phyloP scores from a whole-genome alignment of 371 early-diverging fungal genomes.

The Conidiobolus incongruus region DNA sequence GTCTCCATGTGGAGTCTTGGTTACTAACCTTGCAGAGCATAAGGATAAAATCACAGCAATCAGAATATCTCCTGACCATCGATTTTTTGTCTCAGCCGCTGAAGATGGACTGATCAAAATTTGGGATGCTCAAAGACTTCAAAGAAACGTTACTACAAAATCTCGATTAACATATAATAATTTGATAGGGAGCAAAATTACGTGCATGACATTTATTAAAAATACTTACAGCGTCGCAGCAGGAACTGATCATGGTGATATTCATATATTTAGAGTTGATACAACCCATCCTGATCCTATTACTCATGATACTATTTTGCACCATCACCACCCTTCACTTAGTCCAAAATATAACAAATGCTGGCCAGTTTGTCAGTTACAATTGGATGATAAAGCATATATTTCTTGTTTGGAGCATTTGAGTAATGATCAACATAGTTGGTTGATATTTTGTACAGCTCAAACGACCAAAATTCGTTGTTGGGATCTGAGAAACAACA shows the following conservation, averaged over 20 bases:
- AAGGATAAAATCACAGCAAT: constrained; percentile 51
- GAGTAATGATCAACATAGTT: constrained; percentile 25
- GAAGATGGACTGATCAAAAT: constrained; percentile 72
- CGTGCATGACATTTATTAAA: constrained; percentile 53
- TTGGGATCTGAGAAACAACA: constrained; percentile 50
- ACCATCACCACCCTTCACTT: constrained; percentile 11
- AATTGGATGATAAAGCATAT: constrained; percentile 31
- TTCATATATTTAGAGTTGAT: constrained; percentile 49
- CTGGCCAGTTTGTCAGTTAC: constrained; percentile 22
- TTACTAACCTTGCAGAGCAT: constrained; percentile 71
- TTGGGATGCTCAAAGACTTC: constrained; percentile 66
- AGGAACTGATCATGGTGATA: constrained; percentile 62
- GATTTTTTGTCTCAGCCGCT: constrained; percentile 62
- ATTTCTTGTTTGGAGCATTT: constrained; percentile 44
- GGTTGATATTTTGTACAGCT: not conserved
- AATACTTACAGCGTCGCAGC: constrained; percentile 59
- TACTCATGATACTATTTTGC: constrained; percentile 2
- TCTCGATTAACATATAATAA: constrained; percentile 45
- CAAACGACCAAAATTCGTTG: constrained; percentile 34
- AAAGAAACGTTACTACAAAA: constrained; percentile 59
- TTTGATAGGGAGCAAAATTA: constrained; percentile 42
- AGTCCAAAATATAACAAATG: constrained; percentile 34
- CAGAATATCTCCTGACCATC: constrained; percentile 45
- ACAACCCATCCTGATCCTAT: not conserved
- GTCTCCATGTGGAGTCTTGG: constrained; percentile 25